Conservation (phyloP, 208 protist species). For the Trichomonas gallinae region DNA sequence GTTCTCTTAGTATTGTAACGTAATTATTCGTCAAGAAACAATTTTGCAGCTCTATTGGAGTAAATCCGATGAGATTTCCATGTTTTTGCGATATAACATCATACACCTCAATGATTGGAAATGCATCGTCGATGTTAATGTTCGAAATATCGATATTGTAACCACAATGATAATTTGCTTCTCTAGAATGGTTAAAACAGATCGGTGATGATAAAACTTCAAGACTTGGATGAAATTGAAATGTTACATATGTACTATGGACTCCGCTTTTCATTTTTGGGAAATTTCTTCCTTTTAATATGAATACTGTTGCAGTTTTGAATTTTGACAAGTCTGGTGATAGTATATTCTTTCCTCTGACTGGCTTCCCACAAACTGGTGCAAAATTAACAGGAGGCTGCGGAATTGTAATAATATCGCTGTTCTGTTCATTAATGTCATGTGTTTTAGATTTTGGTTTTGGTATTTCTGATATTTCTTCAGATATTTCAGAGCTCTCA, state of each 20-base stretch:
- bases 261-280: neutral
- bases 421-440: neutral
- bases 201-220: neutral
- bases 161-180: neutral
- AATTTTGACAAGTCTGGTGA: neutral
- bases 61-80: neutral
- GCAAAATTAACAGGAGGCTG: neutral
- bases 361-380: neutral
- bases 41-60: neutral
- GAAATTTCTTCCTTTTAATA: neutral
- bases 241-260: neutral
- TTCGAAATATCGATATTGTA: neutral
- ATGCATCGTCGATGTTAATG: neutral
- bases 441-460: neutral
- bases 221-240: neutral
- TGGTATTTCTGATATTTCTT: neutral
- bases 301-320: neutral
- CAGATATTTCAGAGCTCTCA: neutral
- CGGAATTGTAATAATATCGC: neutral
- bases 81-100: neutral
- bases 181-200: neutral
- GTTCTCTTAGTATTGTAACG: neutral
- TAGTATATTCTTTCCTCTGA: neutral
- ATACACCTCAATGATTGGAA: neutral
- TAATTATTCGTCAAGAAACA: neutral